Evolutionary conservation across 768 basidiomycete species (phyloP).

Genomic region (Podaxis mareebaensis): DNA sequence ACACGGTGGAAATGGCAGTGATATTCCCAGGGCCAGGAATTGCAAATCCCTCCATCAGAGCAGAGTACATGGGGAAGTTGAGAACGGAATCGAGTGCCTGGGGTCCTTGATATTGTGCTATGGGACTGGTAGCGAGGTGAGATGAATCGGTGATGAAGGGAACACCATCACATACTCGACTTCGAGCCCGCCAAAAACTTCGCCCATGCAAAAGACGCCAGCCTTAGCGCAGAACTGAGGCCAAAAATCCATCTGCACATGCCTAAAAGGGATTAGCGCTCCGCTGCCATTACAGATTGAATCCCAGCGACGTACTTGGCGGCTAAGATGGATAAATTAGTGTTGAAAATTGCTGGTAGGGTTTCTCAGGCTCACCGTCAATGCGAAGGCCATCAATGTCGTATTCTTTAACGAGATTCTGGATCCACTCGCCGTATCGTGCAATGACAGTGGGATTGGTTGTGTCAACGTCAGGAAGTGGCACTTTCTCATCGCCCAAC

Average conservation of each 20-base stretch:
- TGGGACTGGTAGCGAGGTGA: conserved; percentile 36
- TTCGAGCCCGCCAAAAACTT: conserved; percentile 62
- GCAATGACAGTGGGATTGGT: conserved; percentile 61
- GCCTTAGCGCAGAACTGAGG: conserved; percentile 70
- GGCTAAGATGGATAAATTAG: conserved; percentile 38
- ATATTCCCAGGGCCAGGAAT: conserved; percentile 71
- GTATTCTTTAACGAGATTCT: conserved; percentile 65
- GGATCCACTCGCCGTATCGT: conserved; percentile 70
- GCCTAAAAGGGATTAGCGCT: conserved; percentile 40
- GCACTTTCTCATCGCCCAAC: conserved; percentile 75
- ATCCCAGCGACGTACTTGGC: conserved; percentile 37
- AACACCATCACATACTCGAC: conserved; percentile 39
- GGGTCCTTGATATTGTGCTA: conserved; percentile 62
- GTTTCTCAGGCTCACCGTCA: conserved; percentile 47
- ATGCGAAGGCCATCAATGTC: conserved; percentile 85
- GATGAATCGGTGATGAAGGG: neutral
- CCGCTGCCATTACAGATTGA: neutral
- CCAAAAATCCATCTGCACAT: conserved; percentile 79
- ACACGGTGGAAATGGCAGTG: conserved; percentile 50
- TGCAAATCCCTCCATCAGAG: conserved; percentile 63
- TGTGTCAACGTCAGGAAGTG: conserved; percentile 81
- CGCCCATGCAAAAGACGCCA: conserved; percentile 85
- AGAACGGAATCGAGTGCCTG: conserved; percentile 66
- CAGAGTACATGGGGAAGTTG: conserved; percentile 70
- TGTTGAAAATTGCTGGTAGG: conserved; percentile 20